Evolutionary conservation across 2,329 filamentous ascomycete genomes (phyloP).

Genomic region (Fusarium luffae): DNA sequence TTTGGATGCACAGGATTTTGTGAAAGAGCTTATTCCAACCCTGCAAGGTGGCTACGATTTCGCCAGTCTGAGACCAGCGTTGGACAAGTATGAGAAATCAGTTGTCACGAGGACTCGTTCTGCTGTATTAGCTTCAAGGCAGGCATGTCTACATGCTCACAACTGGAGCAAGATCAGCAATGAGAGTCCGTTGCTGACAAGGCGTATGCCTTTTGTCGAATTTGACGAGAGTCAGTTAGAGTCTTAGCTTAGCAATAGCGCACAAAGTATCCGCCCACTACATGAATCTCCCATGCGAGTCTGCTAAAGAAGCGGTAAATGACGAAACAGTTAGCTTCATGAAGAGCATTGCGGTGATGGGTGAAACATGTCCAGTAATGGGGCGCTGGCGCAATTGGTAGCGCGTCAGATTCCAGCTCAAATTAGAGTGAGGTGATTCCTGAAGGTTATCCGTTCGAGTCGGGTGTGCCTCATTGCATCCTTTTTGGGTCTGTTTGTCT

Average conservation of each 20-base stretch:
- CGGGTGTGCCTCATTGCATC: neutral
- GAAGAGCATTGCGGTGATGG: neutral
- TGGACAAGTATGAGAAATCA: slow-evolving; percentile 57
- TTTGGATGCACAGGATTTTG: slow-evolving; percentile 60
- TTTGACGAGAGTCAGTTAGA: neutral
- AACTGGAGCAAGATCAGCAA: slow-evolving; percentile 56
- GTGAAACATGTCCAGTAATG: neutral
- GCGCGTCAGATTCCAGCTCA: slow-evolving; percentile 1
- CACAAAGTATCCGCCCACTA: accelerated
- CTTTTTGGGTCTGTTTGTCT: neutral
- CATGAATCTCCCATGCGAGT: too few relatives aligned
- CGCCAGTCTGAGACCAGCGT: slow-evolving; percentile 37
- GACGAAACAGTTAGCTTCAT: neutral
- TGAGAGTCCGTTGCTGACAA: slow-evolving; percentile 53
- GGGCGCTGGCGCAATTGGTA: slow-evolving; percentile 5
- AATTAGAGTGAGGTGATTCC: neutral
- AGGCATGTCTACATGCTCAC: slow-evolving; percentile 66
- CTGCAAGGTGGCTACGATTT: neutral
- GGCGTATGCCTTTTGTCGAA: slow-evolving; percentile 47
- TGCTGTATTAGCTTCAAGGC: slow-evolving; percentile 61
- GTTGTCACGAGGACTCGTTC: slow-evolving; percentile 57
- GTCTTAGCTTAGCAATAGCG: neutral
- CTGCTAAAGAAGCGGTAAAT: too few relatives aligned
- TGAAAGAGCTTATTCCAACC: slow-evolving; percentile 46
- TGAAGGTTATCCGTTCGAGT: slow-evolving; percentile 4